Percentiles rank a stretch among this genome's conserved stretches.
Conservation (phyloP, 2,329 filamentous ascomycete species). For the Pseudogymnoascus sp. region DNA sequence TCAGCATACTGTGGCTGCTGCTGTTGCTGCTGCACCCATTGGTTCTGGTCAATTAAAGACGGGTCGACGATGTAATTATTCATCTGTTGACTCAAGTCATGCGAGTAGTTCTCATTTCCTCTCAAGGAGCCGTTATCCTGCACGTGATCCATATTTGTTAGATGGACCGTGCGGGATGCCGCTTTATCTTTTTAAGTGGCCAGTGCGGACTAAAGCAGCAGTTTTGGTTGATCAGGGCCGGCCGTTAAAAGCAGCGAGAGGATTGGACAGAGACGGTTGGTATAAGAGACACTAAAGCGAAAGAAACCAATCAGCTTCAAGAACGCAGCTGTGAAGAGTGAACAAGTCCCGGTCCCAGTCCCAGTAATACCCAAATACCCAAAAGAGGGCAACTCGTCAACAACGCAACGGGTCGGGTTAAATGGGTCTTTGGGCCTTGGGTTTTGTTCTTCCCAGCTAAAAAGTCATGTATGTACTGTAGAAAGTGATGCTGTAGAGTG, state of each 20-base stretch:
- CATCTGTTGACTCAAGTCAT: not conserved
- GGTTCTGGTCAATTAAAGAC: conserved; percentile 13
- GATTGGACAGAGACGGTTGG: conserved; percentile 1
- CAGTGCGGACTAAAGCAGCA: not conserved
- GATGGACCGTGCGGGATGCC: conserved; percentile 1
- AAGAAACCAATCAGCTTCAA: conserved; percentile 7
- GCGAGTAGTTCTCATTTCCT: not conserved
- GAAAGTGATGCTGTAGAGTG: not conserved
- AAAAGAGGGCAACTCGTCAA: not conserved
- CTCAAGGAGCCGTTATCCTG: not conserved
- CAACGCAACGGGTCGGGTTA: not conserved
- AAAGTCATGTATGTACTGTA: not conserved
- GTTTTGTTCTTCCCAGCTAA: not conserved
- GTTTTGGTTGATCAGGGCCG: not conserved
- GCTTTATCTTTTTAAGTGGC: not conserved
- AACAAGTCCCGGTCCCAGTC: not conserved
- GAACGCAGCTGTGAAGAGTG: not conserved
- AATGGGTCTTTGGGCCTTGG: not conserved
- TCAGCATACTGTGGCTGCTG: conserved; percentile 8
- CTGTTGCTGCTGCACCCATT: conserved; percentile 5
- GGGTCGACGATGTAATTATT: conserved; percentile 1
- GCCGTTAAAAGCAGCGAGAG: conserved; percentile 6
- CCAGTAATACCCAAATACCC: not conserved
- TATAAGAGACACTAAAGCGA: not conserved
- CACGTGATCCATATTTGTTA: conserved; percentile 12